Conservation (phyloP, 768 basidiomycete genomes). For the Arthromyces matolae region DNA sequence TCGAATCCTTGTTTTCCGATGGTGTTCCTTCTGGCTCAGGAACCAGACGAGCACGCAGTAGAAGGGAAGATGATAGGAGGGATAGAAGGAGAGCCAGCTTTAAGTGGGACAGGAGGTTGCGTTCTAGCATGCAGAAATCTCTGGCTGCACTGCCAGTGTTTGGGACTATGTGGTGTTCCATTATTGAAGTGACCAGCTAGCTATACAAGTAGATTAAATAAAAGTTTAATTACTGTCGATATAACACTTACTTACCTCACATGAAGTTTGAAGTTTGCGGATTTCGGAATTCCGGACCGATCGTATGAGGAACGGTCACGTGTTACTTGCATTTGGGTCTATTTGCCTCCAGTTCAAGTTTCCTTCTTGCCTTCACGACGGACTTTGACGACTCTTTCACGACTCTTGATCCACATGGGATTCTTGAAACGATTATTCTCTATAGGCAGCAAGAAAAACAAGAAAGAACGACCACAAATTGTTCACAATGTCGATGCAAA, state of each 20-base stretch:
- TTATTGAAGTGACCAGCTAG: too few relatives aligned
- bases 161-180: slow-evolving; percentile 30
- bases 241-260: too few relatives aligned
- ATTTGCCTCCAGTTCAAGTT: slow-evolving; percentile 43
- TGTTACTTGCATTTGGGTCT: slow-evolving; percentile 34
- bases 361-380: slow-evolving; percentile 18
- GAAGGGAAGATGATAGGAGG: slow-evolving; percentile 58
- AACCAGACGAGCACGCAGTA: slow-evolving; percentile 58
- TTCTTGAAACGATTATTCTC: slow-evolving; percentile 71
- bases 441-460: slow-evolving; percentile 60
- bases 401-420: slow-evolving; percentile 51
- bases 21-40: slow-evolving; percentile 28
- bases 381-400: too few relatives aligned
- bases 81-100: slow-evolving; percentile 64
- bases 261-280: too few relatives aligned
- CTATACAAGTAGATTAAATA: too few relatives aligned
- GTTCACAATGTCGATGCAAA: slow-evolving; percentile 22
- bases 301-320: slow-evolving; percentile 25
- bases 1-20: slow-evolving; percentile 14
- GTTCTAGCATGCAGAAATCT: slow-evolving; percentile 77
- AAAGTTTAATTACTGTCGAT: too few relatives aligned
- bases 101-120: slow-evolving; percentile 67
- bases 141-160: slow-evolving; percentile 61
- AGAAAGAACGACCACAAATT: slow-evolving; percentile 30
- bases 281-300: too few relatives aligned